Conservation (phyloP, 306 rosid species). For the Acacia melanoxylon region DNA sequence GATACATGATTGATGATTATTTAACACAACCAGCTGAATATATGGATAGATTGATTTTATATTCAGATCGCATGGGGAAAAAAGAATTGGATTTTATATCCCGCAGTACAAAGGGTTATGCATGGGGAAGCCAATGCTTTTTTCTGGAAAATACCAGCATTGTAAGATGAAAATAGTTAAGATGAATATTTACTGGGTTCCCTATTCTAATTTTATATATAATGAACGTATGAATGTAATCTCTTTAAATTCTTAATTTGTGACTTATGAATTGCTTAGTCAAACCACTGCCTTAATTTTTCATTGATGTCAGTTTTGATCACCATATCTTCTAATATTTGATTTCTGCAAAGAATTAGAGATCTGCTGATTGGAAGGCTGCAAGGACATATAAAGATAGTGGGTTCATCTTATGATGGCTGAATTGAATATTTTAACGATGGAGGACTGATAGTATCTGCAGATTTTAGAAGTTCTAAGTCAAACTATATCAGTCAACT, state of each 20-base stretch:
- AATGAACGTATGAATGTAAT: not conserved
- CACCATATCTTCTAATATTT: slow-evolving; percentile 51
- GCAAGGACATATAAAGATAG: slow-evolving; percentile 62
- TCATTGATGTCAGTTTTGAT: slow-evolving; percentile 5
- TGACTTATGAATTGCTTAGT: not conserved
- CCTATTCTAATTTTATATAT: not conserved
- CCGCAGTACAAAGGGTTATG: not conserved
- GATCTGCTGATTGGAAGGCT: slow-evolving; percentile 87
- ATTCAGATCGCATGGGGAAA: too few relatives aligned
- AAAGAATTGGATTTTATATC: not conserved
- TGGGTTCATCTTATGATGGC: slow-evolving; percentile 63
- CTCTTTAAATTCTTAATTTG: not conserved
- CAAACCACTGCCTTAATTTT: not conserved
- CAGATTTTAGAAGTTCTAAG: not conserved
- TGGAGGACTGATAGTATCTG: slow-evolving; percentile 59
- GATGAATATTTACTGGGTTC: not conserved
- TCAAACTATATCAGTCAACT: not conserved
- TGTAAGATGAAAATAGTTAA: not conserved
- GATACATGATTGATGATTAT: not conserved
- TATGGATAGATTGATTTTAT: not conserved
- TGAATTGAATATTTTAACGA: slow-evolving; percentile 71
- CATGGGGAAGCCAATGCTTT: not conserved
- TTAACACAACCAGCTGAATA: not conserved
- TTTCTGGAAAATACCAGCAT: not conserved
- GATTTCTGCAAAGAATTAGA: slow-evolving; percentile 84